Evolutionary conservation across 768 basidiomycete genomes (phyloP).

Genomic region (Boletus rubroflammeus): DNA sequence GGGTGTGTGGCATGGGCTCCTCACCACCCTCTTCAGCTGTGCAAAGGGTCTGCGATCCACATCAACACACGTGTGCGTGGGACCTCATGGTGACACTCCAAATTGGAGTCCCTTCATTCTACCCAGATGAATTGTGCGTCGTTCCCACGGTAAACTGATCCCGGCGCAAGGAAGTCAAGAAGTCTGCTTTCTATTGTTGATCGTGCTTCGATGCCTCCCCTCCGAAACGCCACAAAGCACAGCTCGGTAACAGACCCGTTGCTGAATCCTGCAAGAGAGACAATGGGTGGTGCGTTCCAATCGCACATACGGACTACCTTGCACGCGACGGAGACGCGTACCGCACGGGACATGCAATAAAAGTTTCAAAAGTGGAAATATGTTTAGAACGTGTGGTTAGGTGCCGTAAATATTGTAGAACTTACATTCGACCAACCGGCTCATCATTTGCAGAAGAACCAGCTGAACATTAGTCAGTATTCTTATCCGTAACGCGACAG

Average conservation of each 20-base stretch:
- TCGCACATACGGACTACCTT: background rate
- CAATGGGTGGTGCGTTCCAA: background rate
- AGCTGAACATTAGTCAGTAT: slow-evolving; percentile 15
- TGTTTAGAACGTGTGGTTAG: background rate
- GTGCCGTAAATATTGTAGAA: slow-evolving; percentile 22
- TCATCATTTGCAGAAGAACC: slow-evolving; percentile 12
- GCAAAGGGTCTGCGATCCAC: background rate
- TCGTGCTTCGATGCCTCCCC: slow-evolving; percentile 5
- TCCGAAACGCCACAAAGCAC: slow-evolving; percentile 26
- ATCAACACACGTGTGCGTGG: slow-evolving; percentile 12
- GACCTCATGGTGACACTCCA: slow-evolving; percentile 12
- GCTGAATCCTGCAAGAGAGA: background rate
- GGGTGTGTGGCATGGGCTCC: background rate
- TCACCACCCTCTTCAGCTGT: too few relatives aligned
- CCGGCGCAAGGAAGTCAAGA: slow-evolving; percentile 21
- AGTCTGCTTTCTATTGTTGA: slow-evolving; percentile 21
- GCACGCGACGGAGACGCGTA: background rate
- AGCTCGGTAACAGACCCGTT: slow-evolving; percentile 4
- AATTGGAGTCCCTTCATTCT: slow-evolving; percentile 8
- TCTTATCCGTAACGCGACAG: slow-evolving; percentile 7
- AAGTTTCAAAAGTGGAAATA: background rate
- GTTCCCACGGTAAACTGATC: slow-evolving; percentile 13
- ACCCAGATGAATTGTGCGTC: background rate
- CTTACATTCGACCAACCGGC: slow-evolving; percentile 2
- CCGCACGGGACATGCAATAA: background rate